Base-by-base conservation (phyloP, 495 filamentous ascomycete genomes). In the Bacidia rubella region DNA sequence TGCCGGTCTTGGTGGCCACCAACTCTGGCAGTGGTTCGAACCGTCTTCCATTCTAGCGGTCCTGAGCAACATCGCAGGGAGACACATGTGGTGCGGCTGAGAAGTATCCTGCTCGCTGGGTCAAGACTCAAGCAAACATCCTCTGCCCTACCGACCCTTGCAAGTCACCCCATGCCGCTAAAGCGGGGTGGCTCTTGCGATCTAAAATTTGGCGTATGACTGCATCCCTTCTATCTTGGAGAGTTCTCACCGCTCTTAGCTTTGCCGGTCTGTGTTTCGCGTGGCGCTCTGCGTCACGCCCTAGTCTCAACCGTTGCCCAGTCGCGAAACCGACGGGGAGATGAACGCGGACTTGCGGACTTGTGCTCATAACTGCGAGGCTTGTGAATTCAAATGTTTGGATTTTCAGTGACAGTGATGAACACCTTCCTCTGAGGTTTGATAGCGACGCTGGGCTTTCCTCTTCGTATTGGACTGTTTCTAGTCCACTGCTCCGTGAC, bases 191-290 rank as follows among this genome's bases (percentile, higher is more conserved):
- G 29, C 26, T 20, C 47, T 15, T 50, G 47, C 47, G 41, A 9
- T 5, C 20, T n/a, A 44, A 32, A 2, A 27, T 35, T 50, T 50
- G 23, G 25, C 47, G 47, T 50, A 50, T 50, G 47, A 50, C 47
- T 50, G 47, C 47, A 21, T 38, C 17, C 32, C 19, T 19, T 38
- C 12, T 50, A 50, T 50, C 47, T 38, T 50, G 29, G 47, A 50
- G 23, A 50, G 47, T 50, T 50, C 47, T 50, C 47, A 50, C 47
- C 47, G 47, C 47, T n/a, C 26, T 25, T 22, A 17, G 41, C 15
- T 44, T 17, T 44, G 41, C 15, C 41, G 29, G 29, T 5, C 29
- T 35, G 5, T 35, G 29, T 35, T 35, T 35, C 29, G 29, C 29
- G 29, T 35, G 29, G 29, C 29, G 29, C 15, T 15, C 29, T 35